A percentile compares a stretch with the other conserved stretches of the same genome.
These are phyloP conservation scores for Setomelanomma holmii DNA, from an alignment of 2,329 filamentous ascomycete species.

Conservation along the genomic window DNA sequence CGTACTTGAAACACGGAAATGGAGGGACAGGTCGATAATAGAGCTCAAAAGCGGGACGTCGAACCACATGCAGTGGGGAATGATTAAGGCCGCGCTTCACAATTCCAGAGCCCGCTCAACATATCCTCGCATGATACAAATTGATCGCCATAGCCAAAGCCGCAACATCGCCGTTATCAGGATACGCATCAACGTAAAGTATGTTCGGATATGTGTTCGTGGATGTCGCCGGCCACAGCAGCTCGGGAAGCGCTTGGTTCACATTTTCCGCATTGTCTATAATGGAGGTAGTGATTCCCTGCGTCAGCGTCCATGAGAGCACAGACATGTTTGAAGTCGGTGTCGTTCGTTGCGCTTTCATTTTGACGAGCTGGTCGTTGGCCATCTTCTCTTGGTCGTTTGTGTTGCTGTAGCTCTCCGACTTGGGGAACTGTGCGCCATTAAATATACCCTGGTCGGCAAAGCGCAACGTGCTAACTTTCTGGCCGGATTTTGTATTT, in stretches of 20 bases:
- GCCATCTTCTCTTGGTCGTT: neutral
- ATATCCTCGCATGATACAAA: neutral
- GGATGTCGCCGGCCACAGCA: neutral
- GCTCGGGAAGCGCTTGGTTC: neutral
- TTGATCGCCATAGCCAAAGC: neutral
- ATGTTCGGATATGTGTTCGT: neutral
- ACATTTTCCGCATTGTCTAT: neutral
- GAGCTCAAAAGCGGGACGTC: no score
- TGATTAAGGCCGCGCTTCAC: no score
- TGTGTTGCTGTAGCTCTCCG: neutral
- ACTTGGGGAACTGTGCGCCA: neutral
- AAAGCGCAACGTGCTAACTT: neutral
- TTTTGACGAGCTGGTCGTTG: neutral
- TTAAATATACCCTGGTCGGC: neutral
- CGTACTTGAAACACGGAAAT: no score
- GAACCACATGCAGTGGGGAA: no score
- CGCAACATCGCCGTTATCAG: neutral
- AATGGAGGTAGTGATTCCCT: neutral
- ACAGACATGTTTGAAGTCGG: neutral
- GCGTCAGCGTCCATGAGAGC: neutral
- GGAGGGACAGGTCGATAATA: no score
- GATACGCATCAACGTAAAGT: neutral
- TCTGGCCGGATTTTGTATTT: neutral
- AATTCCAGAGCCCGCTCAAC: neutral
- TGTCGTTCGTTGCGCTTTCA: neutral